These are phyloP conservation scores for Coleophoma cylindrospora DNA, from an alignment of 2,329 filamentous ascomycete genomes.

Conservation along the genomic window DNA sequence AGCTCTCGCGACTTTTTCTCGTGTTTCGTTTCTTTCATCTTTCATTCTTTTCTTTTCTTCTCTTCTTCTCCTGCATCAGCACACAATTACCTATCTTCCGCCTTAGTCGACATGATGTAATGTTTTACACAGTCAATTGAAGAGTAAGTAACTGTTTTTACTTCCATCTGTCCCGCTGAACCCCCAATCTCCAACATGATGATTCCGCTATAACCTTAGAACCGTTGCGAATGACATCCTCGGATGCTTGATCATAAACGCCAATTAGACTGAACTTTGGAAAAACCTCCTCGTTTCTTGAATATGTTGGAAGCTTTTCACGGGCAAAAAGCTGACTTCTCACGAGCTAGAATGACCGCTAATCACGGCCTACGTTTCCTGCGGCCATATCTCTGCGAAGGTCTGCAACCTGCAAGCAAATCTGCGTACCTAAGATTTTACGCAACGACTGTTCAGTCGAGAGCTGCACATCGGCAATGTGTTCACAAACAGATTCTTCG, in stretches of 20 bases:
- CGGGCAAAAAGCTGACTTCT: not conserved
- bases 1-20: not conserved
- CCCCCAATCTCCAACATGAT: constrained; percentile 32
- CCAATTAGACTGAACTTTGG: constrained; percentile 27
- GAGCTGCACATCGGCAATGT: constrained; percentile 1
- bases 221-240: constrained; percentile 54
- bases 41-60: not conserved
- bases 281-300: too few species aligned
- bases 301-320: too few species aligned
- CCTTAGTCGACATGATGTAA: too few species aligned
- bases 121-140: too few species aligned
- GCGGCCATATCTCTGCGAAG: constrained; percentile 47
- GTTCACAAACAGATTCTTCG: not conserved
- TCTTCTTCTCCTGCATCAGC: too few species aligned
- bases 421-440: constrained; percentile 46
- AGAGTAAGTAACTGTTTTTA: too few species aligned
- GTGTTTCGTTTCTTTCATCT: not conserved
- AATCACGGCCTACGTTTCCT: constrained; percentile 43
- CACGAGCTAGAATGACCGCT: constrained; percentile 36
- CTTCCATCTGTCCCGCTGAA: not conserved
- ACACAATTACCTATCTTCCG: too few species aligned
- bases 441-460: constrained; percentile 12
- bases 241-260: constrained; percentile 47
- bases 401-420: constrained; percentile 29
- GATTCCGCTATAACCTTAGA: constrained; percentile 46